A percentile compares a stretch with the other conserved stretches of the same genome.
phyloP scores from a whole-genome alignment of 164 flowering plant species.

The Sextonia rubra region DNA sequence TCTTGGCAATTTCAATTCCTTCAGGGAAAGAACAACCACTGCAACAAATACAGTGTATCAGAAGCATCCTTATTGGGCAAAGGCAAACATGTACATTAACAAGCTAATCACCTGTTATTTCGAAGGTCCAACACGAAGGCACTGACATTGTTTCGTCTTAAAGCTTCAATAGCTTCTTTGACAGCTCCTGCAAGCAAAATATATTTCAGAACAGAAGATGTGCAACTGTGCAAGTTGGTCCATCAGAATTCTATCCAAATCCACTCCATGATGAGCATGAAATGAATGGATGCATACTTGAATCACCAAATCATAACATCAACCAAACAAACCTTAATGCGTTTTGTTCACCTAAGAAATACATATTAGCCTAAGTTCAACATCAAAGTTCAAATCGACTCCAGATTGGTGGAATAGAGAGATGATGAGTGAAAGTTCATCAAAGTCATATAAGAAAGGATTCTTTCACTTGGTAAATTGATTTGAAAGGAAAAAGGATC shows the following conservation, averaged over 20 bases:
- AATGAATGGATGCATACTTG: neutral
- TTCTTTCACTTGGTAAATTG: too few species aligned
- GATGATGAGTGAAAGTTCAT: neutral
- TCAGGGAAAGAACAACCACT: slow-evolving; percentile 99
- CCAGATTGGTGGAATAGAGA: too few species aligned
- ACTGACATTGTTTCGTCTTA: slow-evolving; percentile 66
- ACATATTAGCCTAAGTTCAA: neutral
- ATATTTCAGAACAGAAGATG: slow-evolving; percentile 1
- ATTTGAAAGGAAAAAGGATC: neutral
- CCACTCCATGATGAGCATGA: neutral
- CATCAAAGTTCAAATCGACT: neutral
- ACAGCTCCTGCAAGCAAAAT: slow-evolving; percentile 60
- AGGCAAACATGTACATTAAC: slow-evolving; percentile 7
- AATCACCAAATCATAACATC: neutral
- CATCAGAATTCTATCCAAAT: neutral
- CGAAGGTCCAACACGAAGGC: slow-evolving; percentile 97
- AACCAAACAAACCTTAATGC: neutral
- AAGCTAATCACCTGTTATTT: slow-evolving; percentile 73
- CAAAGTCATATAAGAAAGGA: neutral
- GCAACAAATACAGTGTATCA: slow-evolving; percentile 45
- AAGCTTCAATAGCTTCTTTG: slow-evolving; percentile 74
- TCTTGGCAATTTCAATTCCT: slow-evolving; percentile 95
- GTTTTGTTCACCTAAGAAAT: neutral
- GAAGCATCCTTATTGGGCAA: slow-evolving; percentile 16
- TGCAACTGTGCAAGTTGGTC: neutral